These are phyloP conservation scores for Xylariales sp. DNA, from an alignment of 2,329 filamentous ascomycete species.

Conservation along the genomic window DNA sequence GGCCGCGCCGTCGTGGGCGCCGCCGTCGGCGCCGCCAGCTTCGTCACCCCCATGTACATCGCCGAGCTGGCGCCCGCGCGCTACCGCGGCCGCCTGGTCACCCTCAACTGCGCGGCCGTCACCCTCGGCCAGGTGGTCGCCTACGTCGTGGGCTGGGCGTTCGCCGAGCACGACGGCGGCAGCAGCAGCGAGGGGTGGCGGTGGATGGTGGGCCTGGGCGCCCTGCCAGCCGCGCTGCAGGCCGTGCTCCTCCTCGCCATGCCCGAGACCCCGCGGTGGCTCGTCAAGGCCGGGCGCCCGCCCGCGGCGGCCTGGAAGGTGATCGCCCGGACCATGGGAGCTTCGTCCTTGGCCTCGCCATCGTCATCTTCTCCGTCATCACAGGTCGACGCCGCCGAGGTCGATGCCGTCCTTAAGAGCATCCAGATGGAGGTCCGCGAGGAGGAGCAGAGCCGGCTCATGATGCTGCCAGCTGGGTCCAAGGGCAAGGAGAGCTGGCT, in stretches of 20 bases:
- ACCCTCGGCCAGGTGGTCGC: conserved; percentile 86
- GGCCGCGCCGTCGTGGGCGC: conserved; percentile 68
- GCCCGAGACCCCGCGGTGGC: conserved; percentile 87
- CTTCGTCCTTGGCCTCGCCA: conserved; percentile 37
- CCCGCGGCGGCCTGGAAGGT: conserved; percentile 60
- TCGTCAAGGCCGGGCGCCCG: conserved; percentile 64
- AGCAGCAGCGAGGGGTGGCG: conserved; percentile 64
- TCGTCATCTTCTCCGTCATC: too few relatives aligned
- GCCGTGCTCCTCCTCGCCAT: conserved; percentile 63
- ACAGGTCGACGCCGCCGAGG: conserved; percentile 43
- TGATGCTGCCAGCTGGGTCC: conserved; percentile 24
- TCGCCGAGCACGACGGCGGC: conserved; percentile 52
- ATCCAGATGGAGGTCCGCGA: conserved; percentile 74
- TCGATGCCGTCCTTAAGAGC: conserved; percentile 57
- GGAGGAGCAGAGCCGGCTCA: conserved; percentile 52
- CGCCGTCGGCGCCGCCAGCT: conserved; percentile 71
- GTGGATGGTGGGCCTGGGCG: conserved; percentile 87
- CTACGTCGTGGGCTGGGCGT: conserved; percentile 77
- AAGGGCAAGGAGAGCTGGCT: conserved; percentile 28
- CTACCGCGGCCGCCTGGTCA: conserved; percentile 75
- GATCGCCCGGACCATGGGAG: conserved; percentile 50
- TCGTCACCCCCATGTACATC: conserved; percentile 85
- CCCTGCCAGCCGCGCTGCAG: conserved; percentile 71
- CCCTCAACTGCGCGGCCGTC: conserved; percentile 76
- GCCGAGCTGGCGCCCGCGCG: conserved; percentile 77